phyloP scores from a whole-genome alignment of 495 filamentous ascomycete species.

The Astrothelium macrocarpum region DNA sequence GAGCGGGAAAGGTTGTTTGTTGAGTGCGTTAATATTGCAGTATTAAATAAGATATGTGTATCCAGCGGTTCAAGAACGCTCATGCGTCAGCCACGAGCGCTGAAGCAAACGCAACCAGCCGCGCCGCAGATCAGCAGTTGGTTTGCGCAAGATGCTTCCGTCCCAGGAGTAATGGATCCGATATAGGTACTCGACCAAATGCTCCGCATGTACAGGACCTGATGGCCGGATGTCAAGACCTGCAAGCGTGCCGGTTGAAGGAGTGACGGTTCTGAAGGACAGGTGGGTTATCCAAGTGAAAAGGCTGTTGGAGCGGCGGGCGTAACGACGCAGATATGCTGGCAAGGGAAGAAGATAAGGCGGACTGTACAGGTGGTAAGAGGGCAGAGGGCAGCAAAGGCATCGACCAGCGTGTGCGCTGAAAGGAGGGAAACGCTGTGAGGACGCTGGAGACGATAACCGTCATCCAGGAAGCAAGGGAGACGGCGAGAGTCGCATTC shows the following conservation, averaged over 20 bases:
- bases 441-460: neutral
- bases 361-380: slow-evolving; percentile 4
- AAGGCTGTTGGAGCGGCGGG: neutral
- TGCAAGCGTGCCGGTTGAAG: neutral
- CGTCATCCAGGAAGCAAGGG: neutral
- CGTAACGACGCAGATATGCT: neutral
- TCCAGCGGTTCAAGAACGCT: neutral
- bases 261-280: neutral
- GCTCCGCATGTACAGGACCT: neutral
- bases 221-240: neutral
- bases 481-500: neutral
- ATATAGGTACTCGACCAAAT: neutral
- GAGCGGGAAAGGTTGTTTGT: neutral
- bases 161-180: neutral
- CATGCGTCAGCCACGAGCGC: neutral
- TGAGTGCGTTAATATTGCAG: neutral
- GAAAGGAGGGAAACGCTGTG: slow-evolving; percentile 2
- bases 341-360: neutral
- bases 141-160: neutral
- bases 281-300: neutral
- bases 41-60: slow-evolving; percentile 4
- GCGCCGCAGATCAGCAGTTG: neutral
- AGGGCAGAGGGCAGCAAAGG: neutral
- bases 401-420: slow-evolving; percentile 7
- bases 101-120: neutral